Evolutionary conservation across 768 basidiomycete genomes (phyloP), one percentile per base, ranked within the genome.

Genomic region (Pluteus cervinus): DNA sequence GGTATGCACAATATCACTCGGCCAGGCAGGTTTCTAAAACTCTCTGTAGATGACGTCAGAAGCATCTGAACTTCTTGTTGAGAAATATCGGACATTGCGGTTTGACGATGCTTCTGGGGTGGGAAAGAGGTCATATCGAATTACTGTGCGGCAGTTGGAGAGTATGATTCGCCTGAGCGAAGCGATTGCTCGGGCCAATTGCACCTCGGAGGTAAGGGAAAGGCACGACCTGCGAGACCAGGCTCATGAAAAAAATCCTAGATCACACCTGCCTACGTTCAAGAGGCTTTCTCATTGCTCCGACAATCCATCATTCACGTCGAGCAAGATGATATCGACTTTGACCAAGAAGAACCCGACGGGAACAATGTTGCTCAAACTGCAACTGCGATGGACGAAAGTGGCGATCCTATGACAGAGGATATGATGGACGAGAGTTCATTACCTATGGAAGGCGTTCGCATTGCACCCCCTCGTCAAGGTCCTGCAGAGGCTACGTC

Each of bases 221-320:
- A 24, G 17, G 12, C 8, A 16, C n/a, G 10, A 8, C 11, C n/a
- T 24, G 17, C 30, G 10, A 17, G 6, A 9, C 29, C 35, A n/a
- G 18, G 18, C 17, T 12, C 32, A 37, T 33, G 8, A 43, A 33
- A 20, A 35, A 1, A 24, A 25, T 7, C 17, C 14, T 43, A 94
- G 88, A 98, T 99, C 51, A 87, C 78, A 0, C 92, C 94, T 5
- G 83, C 76, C 2, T 93, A 94, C 55, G 94, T 99, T 15, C 81
- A 92, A 26, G 96, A 99, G 61, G 96, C 96, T 2, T 98, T 87
- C 62, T 81, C 79, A 29, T 81, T 99, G 14, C 69, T 99, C 9
- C 80, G 88, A 17, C 93, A 96, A 56, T 98, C 96, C 2, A 99
- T 99, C 61, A 97, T 99, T 50, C 96, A 98, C 53, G 93, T 99